These are phyloP conservation scores for Filobasidium floriforme DNA, from an alignment of 768 basidiomycete species.

Conservation along the genomic window DNA sequence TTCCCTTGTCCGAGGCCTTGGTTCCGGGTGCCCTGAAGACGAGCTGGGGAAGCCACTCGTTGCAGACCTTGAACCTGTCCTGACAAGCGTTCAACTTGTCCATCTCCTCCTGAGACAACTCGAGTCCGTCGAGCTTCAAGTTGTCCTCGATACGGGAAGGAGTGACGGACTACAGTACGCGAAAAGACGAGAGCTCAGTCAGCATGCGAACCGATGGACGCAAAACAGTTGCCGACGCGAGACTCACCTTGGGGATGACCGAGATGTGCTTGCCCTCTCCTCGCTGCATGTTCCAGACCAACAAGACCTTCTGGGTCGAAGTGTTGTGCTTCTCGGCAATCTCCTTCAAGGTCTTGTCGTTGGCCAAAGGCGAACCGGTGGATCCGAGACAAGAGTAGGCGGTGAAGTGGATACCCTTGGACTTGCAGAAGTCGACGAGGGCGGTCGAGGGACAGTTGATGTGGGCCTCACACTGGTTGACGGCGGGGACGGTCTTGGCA, in stretches of 20 bases:
- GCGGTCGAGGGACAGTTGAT: constrained; percentile 57
- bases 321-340: constrained; percentile 46
- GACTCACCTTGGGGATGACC: constrained; percentile 29
- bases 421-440: constrained; percentile 54
- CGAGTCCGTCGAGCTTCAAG: constrained; percentile 25
- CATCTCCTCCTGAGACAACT: constrained; percentile 26
- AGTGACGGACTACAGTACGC: constrained; percentile 18
- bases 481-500: constrained; percentile 58
- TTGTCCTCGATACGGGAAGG: constrained; percentile 27
- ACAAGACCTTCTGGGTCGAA: constrained; percentile 51
- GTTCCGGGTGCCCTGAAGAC: constrained; percentile 14
- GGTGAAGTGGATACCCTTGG: constrained; percentile 57
- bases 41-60: constrained; percentile 23
- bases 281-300: constrained; percentile 54
- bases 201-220: no score
- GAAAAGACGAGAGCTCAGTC: no score
- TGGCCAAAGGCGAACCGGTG: constrained; percentile 36
- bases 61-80: constrained; percentile 27
- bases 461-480: constrained; percentile 57
- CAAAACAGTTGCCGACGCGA: background rate
- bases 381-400: constrained; percentile 57
- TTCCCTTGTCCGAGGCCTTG: constrained; percentile 7
- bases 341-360: constrained; percentile 31
- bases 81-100: constrained; percentile 18
- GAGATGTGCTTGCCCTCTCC: constrained; percentile 32